Evolutionary conservation across 2,329 filamentous ascomycete species (phyloP).

Genomic region (Fusarium mangiferae): DNA sequence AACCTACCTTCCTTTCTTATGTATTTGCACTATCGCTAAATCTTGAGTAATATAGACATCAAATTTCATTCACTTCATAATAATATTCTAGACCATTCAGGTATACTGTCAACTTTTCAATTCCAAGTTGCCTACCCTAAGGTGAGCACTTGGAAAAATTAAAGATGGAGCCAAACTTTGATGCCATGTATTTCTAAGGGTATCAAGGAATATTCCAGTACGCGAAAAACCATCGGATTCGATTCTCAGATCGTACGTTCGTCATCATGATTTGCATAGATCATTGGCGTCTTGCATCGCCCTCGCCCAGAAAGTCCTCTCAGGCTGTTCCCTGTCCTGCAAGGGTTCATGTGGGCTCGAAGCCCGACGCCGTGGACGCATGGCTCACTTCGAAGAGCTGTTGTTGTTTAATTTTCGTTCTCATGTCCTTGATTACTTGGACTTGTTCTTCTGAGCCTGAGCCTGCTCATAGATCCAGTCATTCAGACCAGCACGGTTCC

Average conservation of each 20-base stretch:
- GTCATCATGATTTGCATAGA: constrained; percentile 3
- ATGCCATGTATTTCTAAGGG: constrained; percentile 34
- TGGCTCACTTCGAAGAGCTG: constrained; percentile 11
- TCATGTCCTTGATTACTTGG: constrained; percentile 32
- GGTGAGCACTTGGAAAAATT: not conserved
- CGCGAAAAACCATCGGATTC: not conserved
- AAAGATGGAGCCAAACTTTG: not conserved
- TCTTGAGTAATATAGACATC: too few species aligned
- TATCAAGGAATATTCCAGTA: constrained; percentile 29
- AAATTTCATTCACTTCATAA: not conserved
- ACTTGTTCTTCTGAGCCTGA: constrained; percentile 64
- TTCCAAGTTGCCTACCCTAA: not conserved
- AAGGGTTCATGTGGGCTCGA: constrained; percentile 1
- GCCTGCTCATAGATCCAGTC: constrained; percentile 96
- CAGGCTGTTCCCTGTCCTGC: not conserved
- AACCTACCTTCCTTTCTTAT: too few species aligned
- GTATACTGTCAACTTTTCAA: not conserved
- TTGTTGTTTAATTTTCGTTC: constrained; percentile 10
- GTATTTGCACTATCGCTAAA: too few species aligned
- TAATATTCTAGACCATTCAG: not conserved
- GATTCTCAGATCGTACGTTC: not conserved
- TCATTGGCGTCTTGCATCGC: not conserved
- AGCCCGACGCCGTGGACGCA: constrained; percentile 9
- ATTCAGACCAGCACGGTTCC: constrained; percentile 90
- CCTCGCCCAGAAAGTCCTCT: not conserved